A percentile compares a stretch with the other conserved stretches of the same genome.
phyloP scores from a whole-genome alignment of 2,329 filamentous ascomycete species.

The Colletotrichum sp. region DNA sequence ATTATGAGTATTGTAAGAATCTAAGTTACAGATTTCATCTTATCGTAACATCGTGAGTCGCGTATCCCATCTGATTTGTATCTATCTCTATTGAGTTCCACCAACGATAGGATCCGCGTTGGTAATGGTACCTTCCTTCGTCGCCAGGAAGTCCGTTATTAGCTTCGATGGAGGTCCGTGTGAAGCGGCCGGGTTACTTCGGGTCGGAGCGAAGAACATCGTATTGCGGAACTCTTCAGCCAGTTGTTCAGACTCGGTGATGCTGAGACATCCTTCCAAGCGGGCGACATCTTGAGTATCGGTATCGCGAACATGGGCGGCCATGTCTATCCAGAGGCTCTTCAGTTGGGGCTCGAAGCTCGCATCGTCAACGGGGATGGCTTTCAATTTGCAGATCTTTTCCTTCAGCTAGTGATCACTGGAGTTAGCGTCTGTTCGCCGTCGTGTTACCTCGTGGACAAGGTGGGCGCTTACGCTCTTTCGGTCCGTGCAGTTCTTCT shows the following conservation, averaged over 20 bases:
- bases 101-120: neutral
- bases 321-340: neutral
- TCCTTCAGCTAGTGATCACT: constrained; percentile 2
- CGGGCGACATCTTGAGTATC: constrained; percentile 5
- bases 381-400: constrained; percentile 1
- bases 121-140: neutral
- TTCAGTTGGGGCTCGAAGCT: constrained; percentile 6
- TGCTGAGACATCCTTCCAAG: constrained; percentile 13
- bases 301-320: constrained; percentile 9
- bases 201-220: constrained; percentile 1
- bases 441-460: too few species aligned
- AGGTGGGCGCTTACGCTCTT: neutral
- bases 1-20: neutral
- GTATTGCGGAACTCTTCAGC: constrained; percentile 1
- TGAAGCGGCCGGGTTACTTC: neutral
- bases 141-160: constrained; percentile 12
- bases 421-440: neutral
- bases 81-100: neutral
- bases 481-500: neutral
- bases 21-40: neutral
- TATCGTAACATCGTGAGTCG: neutral
- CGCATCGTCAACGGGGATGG: neutral
- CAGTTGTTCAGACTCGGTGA: constrained; percentile 1
- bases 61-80: neutral
- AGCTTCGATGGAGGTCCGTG: constrained; percentile 1